Evolutionary conservation across 345 rosid species (phyloP).

Genomic region (Salix dunnii): DNA sequence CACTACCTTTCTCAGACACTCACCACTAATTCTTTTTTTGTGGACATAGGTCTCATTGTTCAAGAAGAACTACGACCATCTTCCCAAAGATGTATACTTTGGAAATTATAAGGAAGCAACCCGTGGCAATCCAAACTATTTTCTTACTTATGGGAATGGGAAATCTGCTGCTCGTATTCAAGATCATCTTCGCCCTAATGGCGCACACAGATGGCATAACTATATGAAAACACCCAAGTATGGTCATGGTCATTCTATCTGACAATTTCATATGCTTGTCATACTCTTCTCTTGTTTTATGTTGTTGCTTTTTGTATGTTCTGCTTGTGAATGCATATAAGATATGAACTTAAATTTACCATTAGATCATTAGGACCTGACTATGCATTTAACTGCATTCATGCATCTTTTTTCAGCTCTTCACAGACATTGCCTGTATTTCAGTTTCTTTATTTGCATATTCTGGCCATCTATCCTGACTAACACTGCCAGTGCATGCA

Average conservation of each 20-base stretch:
- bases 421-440: not conserved
- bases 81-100: conserved; percentile 78
- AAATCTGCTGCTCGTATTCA: conserved; percentile 92
- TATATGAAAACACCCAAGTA: conserved; percentile 78
- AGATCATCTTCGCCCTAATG: conserved; percentile 94
- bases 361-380: not conserved
- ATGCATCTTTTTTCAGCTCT: not conserved
- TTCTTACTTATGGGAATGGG: conserved; percentile 93
- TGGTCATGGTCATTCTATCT: conserved; percentile 20
- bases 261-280: not conserved
- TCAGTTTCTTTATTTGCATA: not conserved
- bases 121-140: conserved; percentile 89
- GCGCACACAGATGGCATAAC: conserved; percentile 99
- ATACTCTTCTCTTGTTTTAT: not conserved
- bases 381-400: not conserved
- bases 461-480: not conserved
- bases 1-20: not conserved
- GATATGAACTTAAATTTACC: not conserved
- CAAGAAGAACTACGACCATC: conserved; percentile 91
- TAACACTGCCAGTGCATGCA: not conserved
- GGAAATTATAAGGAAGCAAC: conserved; percentile 80
- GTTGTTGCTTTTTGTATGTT: not conserved
- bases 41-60: conserved; percentile 79
- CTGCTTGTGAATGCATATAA: not conserved
- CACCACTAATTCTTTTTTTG: not conserved